phyloP scores from a whole-genome alignment of 108 stramenopile genomes.

The Schizochytrium sp. region DNA sequence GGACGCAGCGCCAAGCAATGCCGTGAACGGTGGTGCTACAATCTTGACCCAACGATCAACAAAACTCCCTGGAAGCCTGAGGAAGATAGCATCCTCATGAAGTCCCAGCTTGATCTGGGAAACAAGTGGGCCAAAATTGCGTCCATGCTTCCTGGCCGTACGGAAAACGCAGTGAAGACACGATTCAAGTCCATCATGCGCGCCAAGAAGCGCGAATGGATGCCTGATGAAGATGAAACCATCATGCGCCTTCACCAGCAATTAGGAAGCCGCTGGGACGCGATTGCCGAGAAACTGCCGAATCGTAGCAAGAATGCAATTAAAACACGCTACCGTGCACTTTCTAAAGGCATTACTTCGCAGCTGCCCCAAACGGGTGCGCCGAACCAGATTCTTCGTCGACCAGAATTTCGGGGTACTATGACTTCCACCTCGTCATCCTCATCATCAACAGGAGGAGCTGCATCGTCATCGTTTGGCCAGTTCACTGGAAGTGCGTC shows the following conservation, averaged over 20 bases:
- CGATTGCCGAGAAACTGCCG: conserved; percentile 40
- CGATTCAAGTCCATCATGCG: conserved; percentile 70
- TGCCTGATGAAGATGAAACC: conserved; percentile 55
- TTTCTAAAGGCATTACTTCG: conserved; percentile 8
- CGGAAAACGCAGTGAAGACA: conserved; percentile 82
- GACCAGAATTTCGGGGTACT: neutral
- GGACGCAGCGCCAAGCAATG: conserved; percentile 98
- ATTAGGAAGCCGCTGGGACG: conserved; percentile 49
- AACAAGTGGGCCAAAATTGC: conserved; percentile 78
- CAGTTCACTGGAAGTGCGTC: neutral
- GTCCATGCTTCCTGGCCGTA: conserved; percentile 78
- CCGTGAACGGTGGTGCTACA: conserved; percentile 94
- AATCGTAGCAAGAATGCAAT: conserved; percentile 57
- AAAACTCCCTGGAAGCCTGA: conserved; percentile 89
- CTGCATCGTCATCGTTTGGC: neutral
- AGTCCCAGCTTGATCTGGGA: conserved; percentile 10
- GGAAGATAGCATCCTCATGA: conserved; percentile 81
- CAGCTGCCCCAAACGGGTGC: conserved; percentile 13
- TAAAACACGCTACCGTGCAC: conserved; percentile 41
- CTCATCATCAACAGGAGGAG: neutral
- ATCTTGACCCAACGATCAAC: conserved; percentile 88
- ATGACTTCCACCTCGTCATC: conserved; percentile 2
- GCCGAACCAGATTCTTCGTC: conserved; percentile 31
- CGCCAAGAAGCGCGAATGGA: conserved; percentile 61
- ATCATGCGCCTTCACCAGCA: conserved; percentile 55